Evolutionary conservation across 768 basidiomycete species (phyloP), one percentile per base, ranked within the genome.

Genomic region (Stropharia rugosoannulata): DNA sequence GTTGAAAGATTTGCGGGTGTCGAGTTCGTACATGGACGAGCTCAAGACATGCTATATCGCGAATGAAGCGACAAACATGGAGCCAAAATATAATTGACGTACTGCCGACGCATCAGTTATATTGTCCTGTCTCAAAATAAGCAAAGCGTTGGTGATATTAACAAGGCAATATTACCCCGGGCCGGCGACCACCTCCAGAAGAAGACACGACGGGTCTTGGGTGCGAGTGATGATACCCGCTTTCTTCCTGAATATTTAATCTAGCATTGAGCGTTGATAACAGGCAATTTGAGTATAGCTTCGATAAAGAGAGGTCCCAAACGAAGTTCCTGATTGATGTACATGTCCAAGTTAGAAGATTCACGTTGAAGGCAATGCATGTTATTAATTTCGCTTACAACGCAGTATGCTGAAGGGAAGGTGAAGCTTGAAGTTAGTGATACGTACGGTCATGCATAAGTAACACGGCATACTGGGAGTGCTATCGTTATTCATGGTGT

Each of bases 241-340:
- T 62, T 40, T 65, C 57, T 5, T 65, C 64, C 35, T 73, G 73
- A 15, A 77, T 48, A 5, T 64, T 41, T 8, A 71, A 66, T 7
- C 79, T 73, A 25, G 79, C 75, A 49, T 81, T 80, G 22, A 81
- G 69, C 3, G 79, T 78, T 4, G 79, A 80, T 37, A 81, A 61
- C 5, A 80, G 66, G 50, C 77, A 79, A 51, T 80, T 81, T 16
- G 76, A 54, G 60, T 81, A 81, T 7, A 81, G 68, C 51, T 80
- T 80, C 1, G 77, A 72, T 12, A 81, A 66, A 10, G 77, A 69
- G 18, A 81, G 66, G 57, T 80, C 79, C 75, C 76, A 81, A 8
- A 80, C 55, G 60, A 81, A 81, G 60, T 80, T 81, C 22, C 78
- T 76, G 45, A 29, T 29, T 29, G 27, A 7, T 29, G n/a, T n/a